Conservation (phyloP, 176 grass and related monocot species). For the Oryza officinalis region DNA sequence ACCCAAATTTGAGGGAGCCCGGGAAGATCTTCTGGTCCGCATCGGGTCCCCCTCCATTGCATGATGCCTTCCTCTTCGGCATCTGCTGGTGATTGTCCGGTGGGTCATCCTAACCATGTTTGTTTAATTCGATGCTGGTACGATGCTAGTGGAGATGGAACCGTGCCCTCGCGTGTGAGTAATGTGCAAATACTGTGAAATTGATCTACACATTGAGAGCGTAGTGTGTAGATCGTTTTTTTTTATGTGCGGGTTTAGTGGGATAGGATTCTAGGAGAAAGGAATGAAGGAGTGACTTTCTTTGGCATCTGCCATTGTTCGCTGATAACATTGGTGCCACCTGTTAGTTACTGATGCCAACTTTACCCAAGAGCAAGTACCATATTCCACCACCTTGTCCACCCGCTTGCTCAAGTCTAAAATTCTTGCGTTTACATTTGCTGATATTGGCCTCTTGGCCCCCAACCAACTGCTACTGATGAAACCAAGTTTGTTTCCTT, state of each 20-base stretch:
- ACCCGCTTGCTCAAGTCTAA: too few relatives aligned
- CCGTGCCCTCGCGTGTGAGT: too few relatives aligned
- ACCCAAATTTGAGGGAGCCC: too few relatives aligned
- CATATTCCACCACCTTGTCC: too few relatives aligned
- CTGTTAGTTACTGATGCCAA: too few relatives aligned
- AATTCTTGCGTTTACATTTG: too few relatives aligned
- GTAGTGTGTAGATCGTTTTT: background rate
- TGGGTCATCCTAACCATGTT: background rate
- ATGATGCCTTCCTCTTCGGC: background rate
- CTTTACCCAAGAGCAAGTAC: too few relatives aligned
- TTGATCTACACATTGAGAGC: background rate
- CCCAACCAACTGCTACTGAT: background rate
- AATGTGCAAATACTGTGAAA: background rate
- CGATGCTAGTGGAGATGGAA: too few relatives aligned
- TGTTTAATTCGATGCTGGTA: background rate
- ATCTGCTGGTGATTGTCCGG: background rate
- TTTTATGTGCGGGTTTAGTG: background rate
- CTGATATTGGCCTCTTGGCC: too few relatives aligned
- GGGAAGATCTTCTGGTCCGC: background rate
- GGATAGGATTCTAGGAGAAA: too few relatives aligned
- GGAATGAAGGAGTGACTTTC: background rate
- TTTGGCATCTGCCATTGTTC: background rate
- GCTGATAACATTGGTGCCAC: background rate
- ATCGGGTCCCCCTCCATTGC: background rate
- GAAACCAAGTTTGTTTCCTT: background rate